These are phyloP conservation scores for Penicillium thymicola DNA, from an alignment of 2,329 filamentous ascomycete genomes.

Conservation along the genomic window DNA sequence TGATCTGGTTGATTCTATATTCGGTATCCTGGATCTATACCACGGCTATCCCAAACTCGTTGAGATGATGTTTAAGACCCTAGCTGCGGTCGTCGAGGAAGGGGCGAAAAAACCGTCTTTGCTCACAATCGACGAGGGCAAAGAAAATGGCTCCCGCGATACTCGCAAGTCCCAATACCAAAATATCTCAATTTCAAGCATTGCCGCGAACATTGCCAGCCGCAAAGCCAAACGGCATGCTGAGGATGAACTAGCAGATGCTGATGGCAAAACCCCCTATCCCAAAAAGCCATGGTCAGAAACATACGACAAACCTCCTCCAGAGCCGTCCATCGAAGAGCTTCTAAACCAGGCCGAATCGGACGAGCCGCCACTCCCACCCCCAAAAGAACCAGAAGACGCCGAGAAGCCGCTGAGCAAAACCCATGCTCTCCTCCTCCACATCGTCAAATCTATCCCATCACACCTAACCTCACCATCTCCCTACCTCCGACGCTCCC, in stretches of 20 bases:
- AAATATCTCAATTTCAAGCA: conserved; percentile 30
- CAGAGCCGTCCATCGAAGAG: conserved; percentile 31
- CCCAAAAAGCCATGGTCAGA: conserved; percentile 36
- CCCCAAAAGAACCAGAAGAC: conserved; percentile 50
- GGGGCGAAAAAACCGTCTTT: conserved; percentile 58
- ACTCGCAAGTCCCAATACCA: conserved; percentile 32
- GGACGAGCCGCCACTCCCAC: conserved; percentile 33
- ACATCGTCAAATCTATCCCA: conserved; percentile 79
- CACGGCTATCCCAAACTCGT: conserved; percentile 88
- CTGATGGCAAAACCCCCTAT: conserved; percentile 25
- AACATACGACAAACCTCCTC: conserved; percentile 23
- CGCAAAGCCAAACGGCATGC: conserved; percentile 32
- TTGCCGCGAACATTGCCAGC: conserved; percentile 34
- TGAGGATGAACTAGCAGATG: conserved; percentile 24
- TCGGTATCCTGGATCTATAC: conserved; percentile 88
- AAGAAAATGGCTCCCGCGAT: conserved; percentile 21
- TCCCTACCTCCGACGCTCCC: conserved; percentile 69
- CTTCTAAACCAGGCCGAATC: conserved; percentile 35
- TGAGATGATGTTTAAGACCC: conserved; percentile 76
- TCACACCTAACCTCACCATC: conserved; percentile 87
- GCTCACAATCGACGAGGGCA: conserved; percentile 43
- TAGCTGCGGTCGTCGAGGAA: conserved; percentile 80
- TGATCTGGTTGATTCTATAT: conserved; percentile 86
- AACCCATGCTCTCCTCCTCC: conserved; percentile 75
- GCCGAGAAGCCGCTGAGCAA: conserved; percentile 63